Percentiles rank a stretch among this genome's conserved stretches.
Evolutionary conservation across 345 rosid genomes (phyloP).

Genomic region (Boechera divaricarpa): DNA sequence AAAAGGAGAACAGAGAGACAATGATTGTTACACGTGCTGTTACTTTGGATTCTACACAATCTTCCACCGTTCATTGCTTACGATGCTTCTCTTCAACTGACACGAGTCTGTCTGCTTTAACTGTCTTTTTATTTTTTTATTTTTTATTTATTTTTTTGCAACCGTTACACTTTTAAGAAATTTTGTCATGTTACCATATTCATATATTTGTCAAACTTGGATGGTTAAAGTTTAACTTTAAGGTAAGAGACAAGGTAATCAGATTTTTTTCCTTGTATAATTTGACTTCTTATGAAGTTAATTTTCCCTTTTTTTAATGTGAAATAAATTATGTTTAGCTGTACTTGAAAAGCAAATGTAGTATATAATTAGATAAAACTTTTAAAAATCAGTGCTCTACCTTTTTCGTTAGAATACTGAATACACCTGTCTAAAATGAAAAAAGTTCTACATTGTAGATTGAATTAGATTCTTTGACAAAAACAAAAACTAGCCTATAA

Average conservation of each 20-base stretch:
- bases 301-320: neutral
- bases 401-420: neutral
- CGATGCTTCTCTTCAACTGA: neutral
- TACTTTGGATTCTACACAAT: constrained; percentile 11
- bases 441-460: neutral
- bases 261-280: neutral
- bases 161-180: constrained; percentile 22
- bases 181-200: neutral
- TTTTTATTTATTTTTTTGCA: neutral
- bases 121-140: neutral
- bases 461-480: neutral
- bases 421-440: neutral
- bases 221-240: neutral
- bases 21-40: constrained; percentile 1
- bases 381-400: neutral
- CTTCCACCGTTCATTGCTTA: neutral
- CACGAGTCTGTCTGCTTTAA: neutral
- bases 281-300: neutral
- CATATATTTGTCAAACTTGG: neutral
- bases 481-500: neutral
- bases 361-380: neutral
- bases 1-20: neutral
- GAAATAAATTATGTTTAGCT: constrained; percentile 13
- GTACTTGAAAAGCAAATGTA: neutral
- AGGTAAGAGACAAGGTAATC: neutral